Conservation (phyloP, 2,329 filamentous ascomycete species). For the Byssochlamys sp. region DNA sequence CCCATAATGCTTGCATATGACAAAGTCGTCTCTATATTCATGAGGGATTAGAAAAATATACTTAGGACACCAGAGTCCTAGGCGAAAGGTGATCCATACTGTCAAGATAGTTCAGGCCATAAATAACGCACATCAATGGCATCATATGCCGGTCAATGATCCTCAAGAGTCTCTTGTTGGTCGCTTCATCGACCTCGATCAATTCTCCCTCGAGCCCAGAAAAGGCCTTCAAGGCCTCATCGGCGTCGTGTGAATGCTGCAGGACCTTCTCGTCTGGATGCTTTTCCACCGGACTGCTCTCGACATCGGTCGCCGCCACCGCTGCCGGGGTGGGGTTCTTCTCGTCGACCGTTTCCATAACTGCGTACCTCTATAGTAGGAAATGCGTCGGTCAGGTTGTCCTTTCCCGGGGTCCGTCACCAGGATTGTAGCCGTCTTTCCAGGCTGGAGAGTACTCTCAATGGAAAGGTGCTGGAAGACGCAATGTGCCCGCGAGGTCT, state of each 20-base stretch:
- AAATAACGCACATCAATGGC: slow-evolving; percentile 50
- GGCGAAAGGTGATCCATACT: slow-evolving; percentile 20
- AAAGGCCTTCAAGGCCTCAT: slow-evolving; percentile 52
- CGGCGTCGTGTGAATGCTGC: slow-evolving; percentile 49
- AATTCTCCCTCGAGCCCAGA: slow-evolving; percentile 40
- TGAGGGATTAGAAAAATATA: neutral
- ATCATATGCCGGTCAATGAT: slow-evolving; percentile 55
- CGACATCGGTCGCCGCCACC: slow-evolving; percentile 13
- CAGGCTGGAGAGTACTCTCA: neutral
- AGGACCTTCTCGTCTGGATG: slow-evolving; percentile 29
- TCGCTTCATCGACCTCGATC: slow-evolving; percentile 46
- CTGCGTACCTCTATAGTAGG: neutral
- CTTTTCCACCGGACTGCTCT: slow-evolving; percentile 7
- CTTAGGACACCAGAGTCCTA: neutral
- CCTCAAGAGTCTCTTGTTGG: slow-evolving; percentile 49
- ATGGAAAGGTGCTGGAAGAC: neutral
- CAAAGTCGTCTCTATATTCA: slow-evolving; percentile 35
- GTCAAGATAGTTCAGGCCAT: slow-evolving; percentile 50
- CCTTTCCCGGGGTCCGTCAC: neutral
- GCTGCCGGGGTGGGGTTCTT: slow-evolving; percentile 19
- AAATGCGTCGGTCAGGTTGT: neutral
- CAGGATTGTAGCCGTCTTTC: neutral
- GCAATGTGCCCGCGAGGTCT: neutral
- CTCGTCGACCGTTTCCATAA: slow-evolving; percentile 30
- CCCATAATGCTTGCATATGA: slow-evolving; percentile 49